These are phyloP conservation scores for Brasilioporus rufonigricans DNA, from an alignment of 768 basidiomycete species.

Conservation along the genomic window DNA sequence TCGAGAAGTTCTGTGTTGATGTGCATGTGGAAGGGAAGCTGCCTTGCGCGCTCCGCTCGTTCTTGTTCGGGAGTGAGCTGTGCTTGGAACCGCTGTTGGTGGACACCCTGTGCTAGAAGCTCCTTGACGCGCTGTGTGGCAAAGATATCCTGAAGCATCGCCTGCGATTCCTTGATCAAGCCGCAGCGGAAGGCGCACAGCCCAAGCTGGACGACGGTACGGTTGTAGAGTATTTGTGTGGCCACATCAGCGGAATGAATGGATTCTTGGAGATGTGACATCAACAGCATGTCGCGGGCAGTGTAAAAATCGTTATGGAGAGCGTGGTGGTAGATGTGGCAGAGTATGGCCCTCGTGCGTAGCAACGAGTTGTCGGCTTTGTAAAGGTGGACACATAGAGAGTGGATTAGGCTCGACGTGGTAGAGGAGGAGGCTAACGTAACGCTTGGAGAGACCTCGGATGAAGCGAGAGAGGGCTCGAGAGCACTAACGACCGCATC, in stretches of 20 bases:
- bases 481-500: conserved; percentile 90
- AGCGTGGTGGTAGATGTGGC: conserved; percentile 96
- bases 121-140: conserved; percentile 97
- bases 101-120: conserved; percentile 93
- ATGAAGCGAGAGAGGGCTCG: conserved; percentile 62
- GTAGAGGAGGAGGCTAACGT: conserved; percentile 52
- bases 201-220: conserved; percentile 95
- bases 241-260: conserved; percentile 95
- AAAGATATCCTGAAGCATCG: conserved; percentile 93
- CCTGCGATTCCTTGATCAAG: conserved; percentile 90
- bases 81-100: conserved; percentile 83
- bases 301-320: conserved; percentile 96
- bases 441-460: conserved; percentile 61
- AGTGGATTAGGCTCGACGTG: conserved; percentile 79
- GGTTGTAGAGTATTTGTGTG: conserved; percentile 97
- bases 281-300: conserved; percentile 95
- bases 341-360: conserved; percentile 95
- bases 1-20: conserved; percentile 98
- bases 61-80: conserved; percentile 92
- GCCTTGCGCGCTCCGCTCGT: conserved; percentile 91
- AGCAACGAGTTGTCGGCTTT: conserved; percentile 87
- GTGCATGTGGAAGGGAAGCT: conserved; percentile 99
- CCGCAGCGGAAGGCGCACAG: conserved; percentile 96
- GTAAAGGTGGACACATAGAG: conserved; percentile 90
- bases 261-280: conserved; percentile 98